A percentile compares a stretch with the other conserved stretches of the same genome.
These are phyloP conservation scores for Takashimella tepidaria DNA, from an alignment of 1,284 basidiomycete species.

Conservation along the genomic window DNA sequence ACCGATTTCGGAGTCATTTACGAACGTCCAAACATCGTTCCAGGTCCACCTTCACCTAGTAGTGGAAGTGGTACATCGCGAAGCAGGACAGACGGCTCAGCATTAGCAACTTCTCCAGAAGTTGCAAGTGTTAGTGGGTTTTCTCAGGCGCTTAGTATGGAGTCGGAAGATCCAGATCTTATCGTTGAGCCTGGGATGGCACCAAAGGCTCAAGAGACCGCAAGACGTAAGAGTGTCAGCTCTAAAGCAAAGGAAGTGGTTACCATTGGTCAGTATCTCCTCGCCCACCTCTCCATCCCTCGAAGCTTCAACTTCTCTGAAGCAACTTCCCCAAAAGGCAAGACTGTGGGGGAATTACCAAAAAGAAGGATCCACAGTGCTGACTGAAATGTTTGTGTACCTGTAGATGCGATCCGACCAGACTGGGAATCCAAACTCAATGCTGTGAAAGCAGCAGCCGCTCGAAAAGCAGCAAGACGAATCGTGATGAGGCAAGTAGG, in stretches of 20 bases:
- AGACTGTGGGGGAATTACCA: no score
- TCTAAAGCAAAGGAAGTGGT: conserved; percentile 66
- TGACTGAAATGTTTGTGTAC: not conserved
- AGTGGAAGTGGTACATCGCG: conserved; percentile 2
- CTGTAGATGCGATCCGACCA: conserved; percentile 78
- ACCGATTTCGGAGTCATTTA: conserved; percentile 95
- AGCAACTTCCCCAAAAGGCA: no score
- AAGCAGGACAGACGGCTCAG: conserved; percentile 7
- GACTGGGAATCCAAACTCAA: conserved; percentile 93
- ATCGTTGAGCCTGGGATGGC: conserved; percentile 32
- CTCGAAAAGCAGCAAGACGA: conserved; percentile 83
- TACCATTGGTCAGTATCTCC: conserved; percentile 62
- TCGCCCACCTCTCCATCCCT: no score
- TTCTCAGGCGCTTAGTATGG: conserved; percentile 27
- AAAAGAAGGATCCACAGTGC: not conserved
- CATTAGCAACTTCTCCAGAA: conserved; percentile 53
- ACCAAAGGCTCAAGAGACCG: conserved; percentile 35
- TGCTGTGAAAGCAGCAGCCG: conserved; percentile 77
- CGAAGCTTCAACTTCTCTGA: no score
- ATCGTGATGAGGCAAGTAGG: conserved; percentile 99
- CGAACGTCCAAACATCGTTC: conserved; percentile 56
- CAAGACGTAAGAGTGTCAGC: conserved; percentile 49
- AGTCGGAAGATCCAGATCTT: conserved; percentile 23
- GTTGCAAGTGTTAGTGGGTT: conserved; percentile 55
- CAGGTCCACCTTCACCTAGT: conserved; percentile 6